phyloP scores from a whole-genome alignment of 2,329 filamentous ascomycete species.

The Allantophomopsis cytisporea region DNA sequence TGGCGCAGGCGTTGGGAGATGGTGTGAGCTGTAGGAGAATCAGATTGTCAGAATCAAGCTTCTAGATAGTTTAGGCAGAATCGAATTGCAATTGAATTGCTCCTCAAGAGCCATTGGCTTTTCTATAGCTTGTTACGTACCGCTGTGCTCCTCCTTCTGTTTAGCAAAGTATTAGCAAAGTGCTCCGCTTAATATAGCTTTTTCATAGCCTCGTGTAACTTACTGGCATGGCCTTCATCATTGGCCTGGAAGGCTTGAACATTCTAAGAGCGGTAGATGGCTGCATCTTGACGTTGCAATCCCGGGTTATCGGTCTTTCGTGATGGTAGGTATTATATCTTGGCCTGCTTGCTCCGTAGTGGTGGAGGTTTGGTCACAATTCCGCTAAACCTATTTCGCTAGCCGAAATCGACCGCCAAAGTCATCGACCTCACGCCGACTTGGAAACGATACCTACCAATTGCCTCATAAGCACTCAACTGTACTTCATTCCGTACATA shows the following conservation, averaged over 20 bases:
- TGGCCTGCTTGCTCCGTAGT: background rate
- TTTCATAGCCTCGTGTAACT: slow-evolving; percentile 20
- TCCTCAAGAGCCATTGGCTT: slow-evolving; percentile 7
- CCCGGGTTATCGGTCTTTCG: slow-evolving; percentile 3
- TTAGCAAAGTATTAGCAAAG: background rate
- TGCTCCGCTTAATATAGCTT: too few relatives aligned
- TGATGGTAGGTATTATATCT: slow-evolving; percentile 12
- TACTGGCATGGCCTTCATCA: slow-evolving; percentile 63
- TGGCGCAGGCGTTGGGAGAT: slow-evolving; percentile 89
- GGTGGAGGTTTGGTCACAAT: background rate
- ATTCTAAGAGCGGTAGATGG: slow-evolving; percentile 51
- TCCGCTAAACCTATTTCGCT: slow-evolving; percentile 19
- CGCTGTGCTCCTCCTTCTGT: slow-evolving; percentile 54
- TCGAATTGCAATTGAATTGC: background rate
- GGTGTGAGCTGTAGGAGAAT: slow-evolving; percentile 61
- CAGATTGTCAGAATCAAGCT: slow-evolving; percentile 4
- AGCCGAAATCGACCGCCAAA: slow-evolving; percentile 10
- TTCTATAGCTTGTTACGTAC: slow-evolving; percentile 31
- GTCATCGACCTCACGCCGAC: slow-evolving; percentile 8
- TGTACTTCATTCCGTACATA: background rate
- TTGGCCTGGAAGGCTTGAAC: slow-evolving; percentile 50
- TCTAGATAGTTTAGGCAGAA: background rate
- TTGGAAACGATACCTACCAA: slow-evolving; percentile 2
- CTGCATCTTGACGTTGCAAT: slow-evolving; percentile 14
- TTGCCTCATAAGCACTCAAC: slow-evolving; percentile 1